A percentile compares a stretch with the other conserved stretches of the same genome.
Conservation (phyloP, 805 yeast genomes). For the Nakazawaea anatomiae region DNA sequence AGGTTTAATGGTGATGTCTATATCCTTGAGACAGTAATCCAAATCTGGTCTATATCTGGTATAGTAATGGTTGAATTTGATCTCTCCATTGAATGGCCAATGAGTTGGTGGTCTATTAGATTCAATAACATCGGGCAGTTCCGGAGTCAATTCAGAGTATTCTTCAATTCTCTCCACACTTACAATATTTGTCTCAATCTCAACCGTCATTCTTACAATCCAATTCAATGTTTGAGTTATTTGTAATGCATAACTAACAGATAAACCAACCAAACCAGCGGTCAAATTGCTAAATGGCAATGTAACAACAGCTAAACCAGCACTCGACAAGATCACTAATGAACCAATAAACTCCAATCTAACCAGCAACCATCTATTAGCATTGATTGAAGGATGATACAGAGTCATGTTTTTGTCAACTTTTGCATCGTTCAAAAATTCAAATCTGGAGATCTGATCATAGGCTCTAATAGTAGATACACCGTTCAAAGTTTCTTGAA, state of each 20-base stretch:
- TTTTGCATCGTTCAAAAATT: slow-evolving; percentile 48
- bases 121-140: slow-evolving; percentile 66
- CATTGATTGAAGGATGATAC: slow-evolving; percentile 74
- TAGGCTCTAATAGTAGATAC: slow-evolving; percentile 61
- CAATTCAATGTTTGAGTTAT: slow-evolving; percentile 82
- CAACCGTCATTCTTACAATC: slow-evolving; percentile 93
- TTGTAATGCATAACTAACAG: slow-evolving; percentile 78
- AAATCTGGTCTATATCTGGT: slow-evolving; percentile 68
- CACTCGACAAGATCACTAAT: slow-evolving; percentile 71
- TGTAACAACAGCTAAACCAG: slow-evolving; percentile 63
- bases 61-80: slow-evolving; percentile 55
- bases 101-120: slow-evolving; percentile 51
- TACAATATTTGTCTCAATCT: slow-evolving; percentile 87
- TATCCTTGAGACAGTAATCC: slow-evolving; percentile 59
- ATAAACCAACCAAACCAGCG: slow-evolving; percentile 81
- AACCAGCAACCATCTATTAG: slow-evolving; percentile 88
- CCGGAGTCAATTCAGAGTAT: slow-evolving; percentile 60
- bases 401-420: slow-evolving; percentile 79
- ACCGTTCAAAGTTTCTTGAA: slow-evolving; percentile 65
- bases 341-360: slow-evolving; percentile 81
- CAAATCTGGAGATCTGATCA: slow-evolving; percentile 50
- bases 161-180: slow-evolving; percentile 87
- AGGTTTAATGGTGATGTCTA: slow-evolving; percentile 52
- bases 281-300: slow-evolving; percentile 54
- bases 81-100: slow-evolving; percentile 64